A percentile compares a stretch with the other conserved stretches of the same genome.
phyloP scores from a whole-genome alignment of 441 rosid genomes.

The Erodium moschatum region DNA sequence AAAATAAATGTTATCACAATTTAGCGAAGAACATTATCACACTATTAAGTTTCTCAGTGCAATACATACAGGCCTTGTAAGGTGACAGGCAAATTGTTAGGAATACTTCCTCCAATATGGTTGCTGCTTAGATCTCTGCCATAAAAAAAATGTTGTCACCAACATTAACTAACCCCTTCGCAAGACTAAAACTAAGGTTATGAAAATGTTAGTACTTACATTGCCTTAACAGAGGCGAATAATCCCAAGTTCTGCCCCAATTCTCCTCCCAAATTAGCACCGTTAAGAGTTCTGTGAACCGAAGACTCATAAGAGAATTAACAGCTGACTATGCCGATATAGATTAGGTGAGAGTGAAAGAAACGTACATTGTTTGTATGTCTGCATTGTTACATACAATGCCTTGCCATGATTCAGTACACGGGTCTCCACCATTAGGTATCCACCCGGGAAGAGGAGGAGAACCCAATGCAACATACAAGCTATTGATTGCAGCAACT shows the following conservation, averaged over 20 bases:
- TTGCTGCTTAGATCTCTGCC: conserved; percentile 89
- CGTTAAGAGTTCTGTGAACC: conserved; percentile 57
- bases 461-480: conserved; percentile 55
- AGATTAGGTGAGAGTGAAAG: neutral
- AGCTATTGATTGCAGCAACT: conserved; percentile 80
- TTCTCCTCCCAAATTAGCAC: conserved; percentile 84
- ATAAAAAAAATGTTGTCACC: conserved; percentile 10
- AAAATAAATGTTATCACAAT: conserved; percentile 9
- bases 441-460: conserved; percentile 90
- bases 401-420: conserved; percentile 93
- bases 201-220: conserved; percentile 42
- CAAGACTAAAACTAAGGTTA: neutral
- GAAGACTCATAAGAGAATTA: neutral
- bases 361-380: conserved; percentile 53
- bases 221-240: conserved; percentile 58
- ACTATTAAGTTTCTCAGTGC: neutral
- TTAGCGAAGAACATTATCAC: neutral
- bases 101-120: conserved; percentile 80
- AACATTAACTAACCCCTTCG: conserved; percentile 15
- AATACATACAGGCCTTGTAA: conserved; percentile 59
- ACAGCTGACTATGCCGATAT: conserved; percentile 7
- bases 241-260: conserved; percentile 55
- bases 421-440: conserved; percentile 88
- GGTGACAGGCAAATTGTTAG: conserved; percentile 62
- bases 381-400: conserved; percentile 55